Conservation (phyloP, 139 green algal species). For the Penium margaritaceum region DNA sequence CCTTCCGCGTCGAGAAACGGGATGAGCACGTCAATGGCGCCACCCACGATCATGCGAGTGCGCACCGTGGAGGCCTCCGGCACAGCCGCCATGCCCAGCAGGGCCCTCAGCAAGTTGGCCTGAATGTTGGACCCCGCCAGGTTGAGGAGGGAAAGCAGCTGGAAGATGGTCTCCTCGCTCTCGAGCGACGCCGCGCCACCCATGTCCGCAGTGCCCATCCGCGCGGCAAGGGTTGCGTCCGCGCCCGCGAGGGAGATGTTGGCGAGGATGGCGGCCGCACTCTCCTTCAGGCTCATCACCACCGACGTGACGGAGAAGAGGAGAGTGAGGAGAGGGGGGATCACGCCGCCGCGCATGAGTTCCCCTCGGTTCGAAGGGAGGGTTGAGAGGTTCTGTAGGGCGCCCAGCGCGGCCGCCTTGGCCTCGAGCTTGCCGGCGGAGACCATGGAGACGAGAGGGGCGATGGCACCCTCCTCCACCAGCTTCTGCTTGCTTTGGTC, state of each 20-base stretch:
- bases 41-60: slow-evolving; percentile 1
- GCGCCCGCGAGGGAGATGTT: slow-evolving; percentile 15
- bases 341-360: slow-evolving; percentile 19
- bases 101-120: too few relatives aligned
- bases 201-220: slow-evolving; percentile 2
- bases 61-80: too few relatives aligned
- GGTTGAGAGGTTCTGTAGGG: slow-evolving; percentile 30
- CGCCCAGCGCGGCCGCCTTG: slow-evolving; percentile 31
- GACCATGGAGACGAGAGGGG: slow-evolving; percentile 31
- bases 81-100: too few relatives aligned
- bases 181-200: slow-evolving; percentile 1
- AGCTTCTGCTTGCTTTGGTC: slow-evolving; percentile 26
- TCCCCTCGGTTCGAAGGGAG: slow-evolving; percentile 8
- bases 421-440: slow-evolving; percentile 30
- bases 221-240: too few relatives aligned
- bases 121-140: slow-evolving; percentile 6
- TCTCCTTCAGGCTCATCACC: slow-evolving; percentile 32
- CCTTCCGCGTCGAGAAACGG: slow-evolving; percentile 28
- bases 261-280: slow-evolving; percentile 21
- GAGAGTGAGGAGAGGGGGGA: slow-evolving; percentile 29
- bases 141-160: slow-evolving; percentile 32
- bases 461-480: slow-evolving; percentile 24
- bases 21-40: slow-evolving; percentile 14
- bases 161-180: slow-evolving; percentile 34
- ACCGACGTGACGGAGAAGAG: slow-evolving; percentile 41